phyloP scores from a whole-genome alignment of 73 alveolate species.

The Uronychia setigera region DNA sequence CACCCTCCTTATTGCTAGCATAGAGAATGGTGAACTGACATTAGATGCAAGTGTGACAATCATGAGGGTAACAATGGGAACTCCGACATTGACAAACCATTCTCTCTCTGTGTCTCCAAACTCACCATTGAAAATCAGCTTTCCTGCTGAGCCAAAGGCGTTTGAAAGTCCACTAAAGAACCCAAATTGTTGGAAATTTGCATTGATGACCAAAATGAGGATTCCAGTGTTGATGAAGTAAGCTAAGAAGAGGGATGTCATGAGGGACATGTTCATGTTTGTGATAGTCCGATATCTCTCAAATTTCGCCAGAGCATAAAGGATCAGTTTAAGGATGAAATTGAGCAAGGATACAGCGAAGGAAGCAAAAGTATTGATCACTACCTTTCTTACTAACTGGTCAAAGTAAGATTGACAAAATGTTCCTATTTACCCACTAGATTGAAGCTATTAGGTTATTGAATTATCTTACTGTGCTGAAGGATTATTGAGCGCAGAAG shows the following conservation, averaged over 20 bases:
- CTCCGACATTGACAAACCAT: conserved; percentile 23
- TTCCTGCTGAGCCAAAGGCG: conserved; percentile 8
- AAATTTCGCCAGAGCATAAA: not conserved
- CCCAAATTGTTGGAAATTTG: conserved; percentile 20
- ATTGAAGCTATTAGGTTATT: not conserved
- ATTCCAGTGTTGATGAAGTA: conserved; percentile 27
- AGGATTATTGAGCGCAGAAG: conserved; percentile 12
- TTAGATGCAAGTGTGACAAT: conserved; percentile 15
- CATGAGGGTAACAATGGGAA: conserved; percentile 14
- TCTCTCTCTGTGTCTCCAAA: conserved; percentile 24
- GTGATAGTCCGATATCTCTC: conserved; percentile 16
- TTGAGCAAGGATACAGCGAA: conserved; percentile 10
- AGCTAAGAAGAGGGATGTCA: conserved; percentile 20
- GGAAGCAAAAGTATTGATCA: not conserved
- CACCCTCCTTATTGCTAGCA: not conserved
- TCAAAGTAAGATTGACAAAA: conserved; percentile 1
- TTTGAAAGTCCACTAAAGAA: not conserved
- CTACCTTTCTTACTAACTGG: not conserved
- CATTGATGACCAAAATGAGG: conserved; percentile 11
- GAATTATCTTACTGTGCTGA: not conserved
- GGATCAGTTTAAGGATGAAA: not conserved
- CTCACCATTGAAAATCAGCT: conserved; percentile 19
- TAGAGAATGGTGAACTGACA: not conserved
- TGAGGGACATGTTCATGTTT: not conserved
- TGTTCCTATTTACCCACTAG: not conserved